phyloP scores from a whole-genome alignment of 768 basidiomycete genomes.

The Thelephora aurantiotincta region DNA sequence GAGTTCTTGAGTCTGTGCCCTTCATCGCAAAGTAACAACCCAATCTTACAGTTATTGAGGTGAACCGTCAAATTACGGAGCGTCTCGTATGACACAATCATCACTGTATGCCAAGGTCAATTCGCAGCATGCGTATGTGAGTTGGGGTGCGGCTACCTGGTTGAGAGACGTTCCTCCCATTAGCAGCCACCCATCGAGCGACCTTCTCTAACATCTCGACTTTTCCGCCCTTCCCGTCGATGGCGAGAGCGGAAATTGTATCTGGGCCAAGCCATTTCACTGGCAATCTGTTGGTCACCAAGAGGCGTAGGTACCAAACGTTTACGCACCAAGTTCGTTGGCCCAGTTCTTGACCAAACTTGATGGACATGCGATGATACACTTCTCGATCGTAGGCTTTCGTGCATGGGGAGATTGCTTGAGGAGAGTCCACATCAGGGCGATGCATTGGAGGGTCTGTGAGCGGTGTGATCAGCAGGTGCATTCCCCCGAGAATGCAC shows the following conservation, averaged over 20 bases:
- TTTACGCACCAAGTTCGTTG: slow-evolving; percentile 69
- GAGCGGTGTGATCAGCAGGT: background rate
- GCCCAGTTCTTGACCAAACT: slow-evolving; percentile 98
- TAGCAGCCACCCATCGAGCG: slow-evolving; percentile 78
- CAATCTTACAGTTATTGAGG: slow-evolving; percentile 70
- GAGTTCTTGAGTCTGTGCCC: slow-evolving; percentile 96
- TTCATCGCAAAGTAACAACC: slow-evolving; percentile 91
- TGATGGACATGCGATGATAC: slow-evolving; percentile 93
- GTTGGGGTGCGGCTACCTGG: slow-evolving; percentile 41
- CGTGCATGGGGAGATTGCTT: slow-evolving; percentile 88
- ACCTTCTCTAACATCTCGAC: slow-evolving; percentile 68
- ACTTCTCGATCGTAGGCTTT: slow-evolving; percentile 88
- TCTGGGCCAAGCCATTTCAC: slow-evolving; percentile 94
- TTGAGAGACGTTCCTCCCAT: slow-evolving; percentile 80
- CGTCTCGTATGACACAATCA: slow-evolving; percentile 98
- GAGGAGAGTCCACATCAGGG: slow-evolving; percentile 87
- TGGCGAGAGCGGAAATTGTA: slow-evolving; percentile 65
- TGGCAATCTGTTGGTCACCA: slow-evolving; percentile 16
- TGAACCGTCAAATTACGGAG: slow-evolving; percentile 68
- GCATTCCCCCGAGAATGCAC: background rate
- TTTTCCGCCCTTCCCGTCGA: slow-evolving; percentile 89
- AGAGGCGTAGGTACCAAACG: background rate
- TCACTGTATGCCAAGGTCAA: slow-evolving; percentile 36
- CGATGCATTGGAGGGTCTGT: slow-evolving; percentile 83
- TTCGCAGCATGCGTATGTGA: background rate